A percentile compares a stretch with the other conserved stretches of the same genome.
These are phyloP conservation scores for Iris pallida DNA, from an alignment of 116 monocot genomes.

Conservation along the genomic window DNA sequence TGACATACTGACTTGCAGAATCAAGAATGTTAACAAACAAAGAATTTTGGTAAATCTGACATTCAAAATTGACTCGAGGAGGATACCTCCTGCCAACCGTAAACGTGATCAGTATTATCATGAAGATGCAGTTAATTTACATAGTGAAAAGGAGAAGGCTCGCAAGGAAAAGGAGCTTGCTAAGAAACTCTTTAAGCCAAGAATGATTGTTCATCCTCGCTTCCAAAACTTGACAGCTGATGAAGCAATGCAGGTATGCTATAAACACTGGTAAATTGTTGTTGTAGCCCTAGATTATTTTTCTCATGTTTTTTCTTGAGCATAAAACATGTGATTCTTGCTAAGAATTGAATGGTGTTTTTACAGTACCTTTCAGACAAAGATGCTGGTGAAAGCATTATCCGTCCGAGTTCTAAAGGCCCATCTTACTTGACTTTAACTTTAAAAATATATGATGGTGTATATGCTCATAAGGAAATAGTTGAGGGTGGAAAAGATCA, in stretches of 20 bases:
- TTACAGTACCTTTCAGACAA: slow-evolving; percentile 80
- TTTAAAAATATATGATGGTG: slow-evolving; percentile 85
- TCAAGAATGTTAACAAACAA: slow-evolving; percentile 63
- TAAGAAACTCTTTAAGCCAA: slow-evolving; percentile 67
- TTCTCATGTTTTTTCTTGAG: not conserved
- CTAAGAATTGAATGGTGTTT: not conserved
- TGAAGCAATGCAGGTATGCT: slow-evolving; percentile 72
- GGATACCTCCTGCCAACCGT: slow-evolving; percentile 20
- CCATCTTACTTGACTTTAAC: slow-evolving; percentile 89
- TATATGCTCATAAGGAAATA: slow-evolving; percentile 96
- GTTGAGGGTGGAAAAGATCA: slow-evolving; percentile 89
- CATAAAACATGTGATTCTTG: not conserved
- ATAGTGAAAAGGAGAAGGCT: slow-evolving; percentile 56
- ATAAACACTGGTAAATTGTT: not conserved
- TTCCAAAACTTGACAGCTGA: slow-evolving; percentile 87
- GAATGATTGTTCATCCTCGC: slow-evolving; percentile 94
- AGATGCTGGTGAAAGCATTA: slow-evolving; percentile 83
- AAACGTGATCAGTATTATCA: slow-evolving; percentile 46
- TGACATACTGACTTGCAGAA: slow-evolving; percentile 79
- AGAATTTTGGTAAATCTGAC: slow-evolving; percentile 65
- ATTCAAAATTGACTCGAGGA: slow-evolving; percentile 67
- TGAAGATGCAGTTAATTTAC: slow-evolving; percentile 34
- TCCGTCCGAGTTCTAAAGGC: slow-evolving; percentile 84
- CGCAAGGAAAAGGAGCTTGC: slow-evolving; percentile 64
- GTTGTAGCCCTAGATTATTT: not conserved